A percentile compares a stretch with the other conserved stretches of the same genome.
phyloP scores from a whole-genome alignment of 305 asterid species.

The Fraxinus floribunda region DNA sequence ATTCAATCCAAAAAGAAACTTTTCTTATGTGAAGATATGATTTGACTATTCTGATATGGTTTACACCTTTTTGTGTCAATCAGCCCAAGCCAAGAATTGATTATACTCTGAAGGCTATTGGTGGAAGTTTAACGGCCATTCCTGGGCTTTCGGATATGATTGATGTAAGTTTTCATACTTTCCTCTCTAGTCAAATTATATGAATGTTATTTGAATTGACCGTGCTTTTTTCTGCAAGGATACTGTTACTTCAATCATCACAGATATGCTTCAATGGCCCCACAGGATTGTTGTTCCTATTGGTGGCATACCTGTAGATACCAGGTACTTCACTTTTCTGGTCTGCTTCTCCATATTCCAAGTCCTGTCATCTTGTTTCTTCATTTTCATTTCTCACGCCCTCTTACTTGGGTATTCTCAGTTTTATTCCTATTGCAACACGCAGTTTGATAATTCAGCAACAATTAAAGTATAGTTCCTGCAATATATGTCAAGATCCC shows the following conservation, averaged over 20 bases:
- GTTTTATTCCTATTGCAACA: not conserved
- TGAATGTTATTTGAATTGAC: conserved; percentile 23
- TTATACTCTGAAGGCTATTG: conserved; percentile 89
- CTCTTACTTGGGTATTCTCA: not conserved
- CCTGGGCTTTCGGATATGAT: conserved; percentile 99
- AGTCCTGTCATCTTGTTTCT: not conserved
- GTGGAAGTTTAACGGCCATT: conserved; percentile 96
- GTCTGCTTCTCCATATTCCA: conserved; percentile 9
- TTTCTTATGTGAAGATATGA: not conserved
- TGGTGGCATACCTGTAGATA: conserved; percentile 79
- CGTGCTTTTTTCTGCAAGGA: conserved; percentile 48
- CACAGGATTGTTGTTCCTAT: conserved; percentile 97
- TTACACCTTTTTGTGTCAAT: conserved; percentile 25
- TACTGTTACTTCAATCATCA: conserved; percentile 75
- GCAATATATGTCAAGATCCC: not conserved
- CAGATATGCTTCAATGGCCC: conserved; percentile 98
- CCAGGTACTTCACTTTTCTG: conserved; percentile 46
- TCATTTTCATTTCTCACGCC: not conserved
- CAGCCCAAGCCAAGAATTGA: conserved; percentile 96
- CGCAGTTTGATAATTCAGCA: not conserved
- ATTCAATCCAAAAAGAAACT: not conserved
- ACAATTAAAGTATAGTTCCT: not conserved
- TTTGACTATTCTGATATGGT: conserved; percentile 13
- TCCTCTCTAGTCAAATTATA: conserved; percentile 12
- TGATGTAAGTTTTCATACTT: conserved; percentile 58